These are phyloP conservation scores for Phlebopus sp. DNA, from an alignment of 1,284 basidiomycete species.

Conservation along the genomic window DNA sequence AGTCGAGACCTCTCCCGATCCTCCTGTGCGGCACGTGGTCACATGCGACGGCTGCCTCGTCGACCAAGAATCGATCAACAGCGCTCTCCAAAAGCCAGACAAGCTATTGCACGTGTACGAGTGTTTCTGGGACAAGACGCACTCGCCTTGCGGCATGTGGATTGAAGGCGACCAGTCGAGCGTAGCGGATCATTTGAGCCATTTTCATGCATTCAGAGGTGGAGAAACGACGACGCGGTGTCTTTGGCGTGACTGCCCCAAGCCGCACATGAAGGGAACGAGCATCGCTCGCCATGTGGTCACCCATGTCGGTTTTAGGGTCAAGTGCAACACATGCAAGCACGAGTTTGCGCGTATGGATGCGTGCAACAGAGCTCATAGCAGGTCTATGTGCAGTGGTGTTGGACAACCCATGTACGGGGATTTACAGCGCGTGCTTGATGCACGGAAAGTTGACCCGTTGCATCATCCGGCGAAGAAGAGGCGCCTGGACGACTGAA, in stretches of 20 bases:
- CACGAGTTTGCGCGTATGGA: slow-evolving; percentile 33
- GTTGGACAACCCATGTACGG: slow-evolving; percentile 33
- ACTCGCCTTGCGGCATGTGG: slow-evolving; percentile 32
- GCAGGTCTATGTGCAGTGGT: slow-evolving; percentile 29
- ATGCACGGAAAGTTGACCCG: slow-evolving; percentile 27
- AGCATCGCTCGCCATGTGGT: slow-evolving; percentile 34
- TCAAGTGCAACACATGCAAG: slow-evolving; percentile 31
- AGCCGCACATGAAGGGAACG: slow-evolving; percentile 31
- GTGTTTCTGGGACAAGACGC: slow-evolving; percentile 26
- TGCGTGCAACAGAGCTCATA: slow-evolving; percentile 35
- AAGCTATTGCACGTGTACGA: slow-evolving; percentile 31
- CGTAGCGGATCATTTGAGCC: slow-evolving; percentile 32
- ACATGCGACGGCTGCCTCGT: slow-evolving; percentile 27
- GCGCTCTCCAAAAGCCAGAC: slow-evolving; percentile 22
- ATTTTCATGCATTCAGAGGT: slow-evolving; percentile 29
- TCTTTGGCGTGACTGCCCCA: slow-evolving; percentile 30
- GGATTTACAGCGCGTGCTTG: slow-evolving; percentile 25
- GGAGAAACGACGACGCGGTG: slow-evolving; percentile 30
- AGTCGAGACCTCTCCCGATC: slow-evolving; percentile 10
- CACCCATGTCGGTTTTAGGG: slow-evolving; percentile 30
- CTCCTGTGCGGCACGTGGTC: slow-evolving; percentile 18
- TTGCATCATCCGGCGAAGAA: slow-evolving; percentile 27
- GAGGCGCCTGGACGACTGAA: slow-evolving; percentile 28
- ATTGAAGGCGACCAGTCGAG: slow-evolving; percentile 33
- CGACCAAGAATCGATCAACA: slow-evolving; percentile 31